Evolutionary conservation across 352 stramenopile species (phyloP).

Genomic region (Phytopythium boreale): DNA sequence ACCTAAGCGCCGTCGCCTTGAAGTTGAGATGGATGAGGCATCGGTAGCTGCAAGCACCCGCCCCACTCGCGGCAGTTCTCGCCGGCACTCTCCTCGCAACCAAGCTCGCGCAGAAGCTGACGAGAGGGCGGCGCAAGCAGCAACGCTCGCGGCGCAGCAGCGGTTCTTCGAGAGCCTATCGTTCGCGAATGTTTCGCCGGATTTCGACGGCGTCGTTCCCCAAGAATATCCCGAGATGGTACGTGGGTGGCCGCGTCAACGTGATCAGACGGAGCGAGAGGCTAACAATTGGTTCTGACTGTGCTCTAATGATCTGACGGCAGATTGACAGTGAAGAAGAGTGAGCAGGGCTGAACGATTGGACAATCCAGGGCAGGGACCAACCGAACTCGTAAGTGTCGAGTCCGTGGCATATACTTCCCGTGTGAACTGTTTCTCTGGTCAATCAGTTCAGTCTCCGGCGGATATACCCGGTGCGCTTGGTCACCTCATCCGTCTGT

Average conservation of each 20-base stretch:
- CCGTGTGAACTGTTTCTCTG: background rate
- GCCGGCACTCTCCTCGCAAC: conserved; percentile 3
- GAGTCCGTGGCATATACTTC: no score
- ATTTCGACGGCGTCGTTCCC: conserved; percentile 41
- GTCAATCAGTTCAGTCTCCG: background rate
- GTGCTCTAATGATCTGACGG: background rate
- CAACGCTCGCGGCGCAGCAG: conserved; percentile 6
- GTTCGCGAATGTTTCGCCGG: conserved; percentile 7
- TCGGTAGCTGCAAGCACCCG: background rate
- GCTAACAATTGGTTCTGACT: background rate
- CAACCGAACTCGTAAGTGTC: background rate
- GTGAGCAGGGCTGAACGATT: background rate
- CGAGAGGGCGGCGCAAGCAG: background rate
- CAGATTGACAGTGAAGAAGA: background rate
- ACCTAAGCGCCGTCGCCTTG: conserved; percentile 17
- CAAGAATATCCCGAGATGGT: conserved; percentile 41
- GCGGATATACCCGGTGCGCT: no score
- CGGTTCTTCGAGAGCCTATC: conserved; percentile 14
- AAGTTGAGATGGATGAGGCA: conserved; percentile 10
- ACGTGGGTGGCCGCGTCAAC: background rate
- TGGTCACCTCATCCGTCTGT: background rate
- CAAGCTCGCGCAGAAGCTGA: conserved; percentile 2
- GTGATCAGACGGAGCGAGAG: background rate
- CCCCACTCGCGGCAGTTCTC: background rate
- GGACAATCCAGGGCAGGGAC: background rate